These are phyloP conservation scores for Colletotrichum tamarilloi DNA, from an alignment of 2,329 filamentous ascomycete species.

Conservation along the genomic window DNA sequence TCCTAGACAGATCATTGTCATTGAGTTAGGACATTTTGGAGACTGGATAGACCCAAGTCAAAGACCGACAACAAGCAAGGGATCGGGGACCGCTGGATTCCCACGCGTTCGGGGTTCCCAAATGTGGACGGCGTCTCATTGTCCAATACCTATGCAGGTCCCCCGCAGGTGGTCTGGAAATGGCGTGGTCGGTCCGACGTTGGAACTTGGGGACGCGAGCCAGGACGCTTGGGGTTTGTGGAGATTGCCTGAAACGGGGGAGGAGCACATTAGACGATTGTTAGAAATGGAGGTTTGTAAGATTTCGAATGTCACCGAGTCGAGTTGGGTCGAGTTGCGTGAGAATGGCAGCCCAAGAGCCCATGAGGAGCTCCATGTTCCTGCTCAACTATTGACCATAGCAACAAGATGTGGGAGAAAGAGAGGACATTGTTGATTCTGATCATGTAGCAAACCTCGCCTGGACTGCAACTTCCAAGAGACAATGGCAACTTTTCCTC, in stretches of 20 bases:
- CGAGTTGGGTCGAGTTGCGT: neutral
- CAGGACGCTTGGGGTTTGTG: slow-evolving; percentile 10
- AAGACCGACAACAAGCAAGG: neutral
- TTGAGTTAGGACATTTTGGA: neutral
- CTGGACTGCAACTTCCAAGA: neutral
- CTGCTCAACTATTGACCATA: too few relatives aligned
- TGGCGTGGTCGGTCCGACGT: slow-evolving; percentile 10
- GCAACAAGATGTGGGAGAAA: neutral
- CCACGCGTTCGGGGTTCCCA: neutral
- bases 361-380: neutral
- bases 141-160: neutral
- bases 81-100: neutral
- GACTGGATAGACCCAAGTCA: neutral
- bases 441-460: neutral
- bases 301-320: slow-evolving; percentile 11
- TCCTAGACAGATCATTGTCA: neutral
- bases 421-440: neutral
- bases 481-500: neutral
- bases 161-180: neutral
- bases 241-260: slow-evolving; percentile 15
- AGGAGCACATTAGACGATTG: neutral
- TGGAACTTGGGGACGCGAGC: neutral
- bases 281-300: neutral
- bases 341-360: neutral
- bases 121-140: neutral